phyloP scores from a whole-genome alignment of 2,329 filamentous ascomycete species.

The Diaporthe vexans region DNA sequence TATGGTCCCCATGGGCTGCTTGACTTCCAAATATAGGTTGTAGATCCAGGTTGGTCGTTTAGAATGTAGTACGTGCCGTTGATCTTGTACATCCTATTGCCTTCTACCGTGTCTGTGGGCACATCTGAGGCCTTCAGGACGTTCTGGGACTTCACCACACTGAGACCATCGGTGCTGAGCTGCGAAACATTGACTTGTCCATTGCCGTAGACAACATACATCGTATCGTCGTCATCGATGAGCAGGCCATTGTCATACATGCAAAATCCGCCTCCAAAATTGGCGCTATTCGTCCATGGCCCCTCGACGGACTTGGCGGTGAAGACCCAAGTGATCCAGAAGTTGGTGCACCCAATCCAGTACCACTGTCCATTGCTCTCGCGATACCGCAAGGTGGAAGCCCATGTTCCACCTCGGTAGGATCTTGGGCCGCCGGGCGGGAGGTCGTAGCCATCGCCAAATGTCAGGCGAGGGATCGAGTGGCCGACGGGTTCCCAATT shows the following conservation, averaged over 20 bases:
- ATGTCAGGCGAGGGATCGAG: conserved; percentile 60
- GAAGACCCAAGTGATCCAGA: conserved; percentile 66
- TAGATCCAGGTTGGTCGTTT: conserved; percentile 59
- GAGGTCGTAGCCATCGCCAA: conserved; percentile 64
- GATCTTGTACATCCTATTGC: conserved; percentile 69
- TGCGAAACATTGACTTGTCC: conserved; percentile 64
- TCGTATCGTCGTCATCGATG: conserved; percentile 71
- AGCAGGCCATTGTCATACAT: conserved; percentile 71
- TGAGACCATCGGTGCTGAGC: conserved; percentile 62
- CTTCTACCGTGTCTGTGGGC: conserved; percentile 59
- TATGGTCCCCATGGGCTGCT: conserved; percentile 67
- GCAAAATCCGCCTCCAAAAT: conserved; percentile 56
- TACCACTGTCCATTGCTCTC: conserved; percentile 64
- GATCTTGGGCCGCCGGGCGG: conserved; percentile 53
- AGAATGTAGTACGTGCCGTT: conserved; percentile 70
- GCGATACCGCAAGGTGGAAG: conserved; percentile 66
- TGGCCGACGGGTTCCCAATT: conserved; percentile 64
- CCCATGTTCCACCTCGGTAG: conserved; percentile 70
- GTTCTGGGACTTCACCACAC: conserved; percentile 57
- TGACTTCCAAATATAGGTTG: conserved; percentile 64
- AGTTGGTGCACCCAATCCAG: conserved; percentile 70
- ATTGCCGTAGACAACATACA: conserved; percentile 70
- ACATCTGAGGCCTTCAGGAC: conserved; percentile 59
- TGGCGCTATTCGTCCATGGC: conserved; percentile 57
- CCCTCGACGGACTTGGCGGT: conserved; percentile 58